Percentiles rank a stretch among this genome's conserved stretches.
These are phyloP conservation scores for Xylaria castorea DNA, from an alignment of 495 filamentous ascomycete genomes.

Conservation along the genomic window DNA sequence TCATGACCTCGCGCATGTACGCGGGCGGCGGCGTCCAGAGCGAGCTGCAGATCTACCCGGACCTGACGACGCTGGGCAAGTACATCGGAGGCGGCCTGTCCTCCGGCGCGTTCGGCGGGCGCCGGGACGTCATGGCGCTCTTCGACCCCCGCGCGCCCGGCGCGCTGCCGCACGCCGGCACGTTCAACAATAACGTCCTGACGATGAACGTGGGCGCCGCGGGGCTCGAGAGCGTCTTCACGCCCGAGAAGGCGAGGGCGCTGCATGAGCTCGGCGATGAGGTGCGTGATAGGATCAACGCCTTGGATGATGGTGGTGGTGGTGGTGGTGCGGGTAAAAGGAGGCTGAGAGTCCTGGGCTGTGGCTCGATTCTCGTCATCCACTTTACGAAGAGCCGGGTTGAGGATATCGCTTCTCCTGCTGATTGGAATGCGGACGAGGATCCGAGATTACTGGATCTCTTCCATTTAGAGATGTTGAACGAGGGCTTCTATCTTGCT, in stretches of 20 bases:
- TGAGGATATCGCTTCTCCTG: constrained; percentile 34
- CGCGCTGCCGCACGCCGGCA: constrained; percentile 62
- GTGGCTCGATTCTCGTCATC: constrained; percentile 53
- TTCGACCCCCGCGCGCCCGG: constrained; percentile 56
- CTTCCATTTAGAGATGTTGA: constrained; percentile 59
- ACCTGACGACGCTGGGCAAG: constrained; percentile 68
- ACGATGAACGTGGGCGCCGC: constrained; percentile 62
- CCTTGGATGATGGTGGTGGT: not conserved
- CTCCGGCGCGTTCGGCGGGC: constrained; percentile 69
- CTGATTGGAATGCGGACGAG: constrained; percentile 36
- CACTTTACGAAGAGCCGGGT: constrained; percentile 44
- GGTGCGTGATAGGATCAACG: constrained; percentile 43
- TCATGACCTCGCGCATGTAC: constrained; percentile 64
- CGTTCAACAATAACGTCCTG: constrained; percentile 72
- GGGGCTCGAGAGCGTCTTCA: constrained; percentile 52
- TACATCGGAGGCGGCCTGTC: constrained; percentile 68
- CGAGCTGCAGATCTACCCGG: constrained; percentile 54
- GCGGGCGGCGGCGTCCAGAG: constrained; percentile 54
- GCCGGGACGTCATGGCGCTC: constrained; percentile 58
- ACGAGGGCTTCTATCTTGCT: constrained; percentile 56
- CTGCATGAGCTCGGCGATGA: constrained; percentile 51
- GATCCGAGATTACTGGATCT: constrained; percentile 48
- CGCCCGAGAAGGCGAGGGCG: constrained; percentile 42
- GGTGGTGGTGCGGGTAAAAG: not conserved
- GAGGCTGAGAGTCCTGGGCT: constrained; percentile 47